These are phyloP conservation scores for Penicillium cosmopolitanum DNA, from an alignment of 495 filamentous ascomycete genomes.

Conservation along the genomic window DNA sequence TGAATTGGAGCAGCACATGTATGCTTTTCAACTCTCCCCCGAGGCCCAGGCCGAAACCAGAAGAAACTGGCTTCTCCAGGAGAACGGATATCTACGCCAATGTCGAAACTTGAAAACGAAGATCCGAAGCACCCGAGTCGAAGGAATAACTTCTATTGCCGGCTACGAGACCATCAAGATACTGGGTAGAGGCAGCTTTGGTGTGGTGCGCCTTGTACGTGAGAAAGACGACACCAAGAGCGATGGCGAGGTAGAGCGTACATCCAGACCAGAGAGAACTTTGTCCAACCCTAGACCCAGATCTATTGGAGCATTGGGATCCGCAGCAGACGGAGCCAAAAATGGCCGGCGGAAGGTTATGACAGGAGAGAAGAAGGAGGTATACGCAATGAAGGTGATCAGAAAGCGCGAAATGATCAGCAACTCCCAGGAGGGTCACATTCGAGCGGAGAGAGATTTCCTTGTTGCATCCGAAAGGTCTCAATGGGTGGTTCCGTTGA, in stretches of 20 bases:
- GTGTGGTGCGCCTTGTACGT: conserved; percentile 81
- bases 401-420: conserved; percentile 88
- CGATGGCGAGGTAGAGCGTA: conserved; percentile 7
- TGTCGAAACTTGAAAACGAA: conserved; percentile 68
- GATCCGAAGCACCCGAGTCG: conserved; percentile 42
- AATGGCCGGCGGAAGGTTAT: conserved; percentile 31
- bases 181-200: conserved; percentile 96
- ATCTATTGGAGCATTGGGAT: conserved; percentile 24
- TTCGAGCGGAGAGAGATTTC: conserved; percentile 90
- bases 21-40: conserved; percentile 49
- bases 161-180: conserved; percentile 81
- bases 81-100: conserved; percentile 78
- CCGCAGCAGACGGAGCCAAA: conserved; percentile 32
- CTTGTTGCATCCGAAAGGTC: conserved; percentile 82
- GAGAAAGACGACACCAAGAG: conserved; percentile 47
- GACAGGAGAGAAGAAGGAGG: conserved; percentile 50
- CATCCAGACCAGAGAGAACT: not conserved
- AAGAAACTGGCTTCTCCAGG: conserved; percentile 62
- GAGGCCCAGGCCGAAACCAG: conserved; percentile 57
- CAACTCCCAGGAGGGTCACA: conserved; percentile 87
- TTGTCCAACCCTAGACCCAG: conserved; percentile 1
- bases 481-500: conserved; percentile 84
- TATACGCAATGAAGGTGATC: conserved; percentile 97
- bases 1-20: conserved; percentile 67
- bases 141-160: conserved; percentile 53